Evolutionary conservation across 1,284 basidiomycete species (phyloP), one percentile per base, ranked within the genome.

Genomic region (Cystobasidiaceae sp.): DNA sequence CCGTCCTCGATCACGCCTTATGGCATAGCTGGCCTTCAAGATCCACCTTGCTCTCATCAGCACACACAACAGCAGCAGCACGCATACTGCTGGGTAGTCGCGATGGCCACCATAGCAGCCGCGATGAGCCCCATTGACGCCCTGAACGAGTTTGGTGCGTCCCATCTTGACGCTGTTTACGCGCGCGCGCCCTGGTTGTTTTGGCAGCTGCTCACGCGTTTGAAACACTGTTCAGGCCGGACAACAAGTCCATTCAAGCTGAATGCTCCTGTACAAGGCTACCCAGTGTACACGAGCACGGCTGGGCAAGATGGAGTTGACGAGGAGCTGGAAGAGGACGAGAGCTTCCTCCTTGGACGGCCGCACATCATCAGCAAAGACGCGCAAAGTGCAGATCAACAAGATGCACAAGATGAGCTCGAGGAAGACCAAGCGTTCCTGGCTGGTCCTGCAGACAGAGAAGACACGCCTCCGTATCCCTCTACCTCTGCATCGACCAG

Each of bases 401-500:
- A 39, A 19, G 34, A 59, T 44, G 57, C 45, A 13, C 37, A 30
- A 19, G 57, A 62, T 17, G 56, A 54, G 19, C 49, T 68, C 33
- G 65, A 70, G 32, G 56, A 57, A n/a, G 67, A 68, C 43, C 64
- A 67, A 28, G 65, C 55, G 37, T 67, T 64, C 52, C 27, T 61
- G 34, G 23, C 48, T 49, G 58, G 45, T n/a, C 48, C 58, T 27
- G 25, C 27, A 21, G 19, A 17, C 4, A 41, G 15, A 58, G 25
- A 23, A 19, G 55, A 41, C 2, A 15, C 34, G 13, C 23, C 34
- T 11, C n/a, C 19, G 13, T 32, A 39, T 43, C 11, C 37, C 37
- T 39, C 37, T 39, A 11, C n/a, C n/a, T n/a, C n/a, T n/a, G n/a
- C n/a, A n/a, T n/a, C n/a, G n/a, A n/a, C n/a, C n/a, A n/a, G n/a